Evolutionary conservation across 805 yeast genomes (phyloP).

Genomic region (Barnettozyma sucrosica): DNA sequence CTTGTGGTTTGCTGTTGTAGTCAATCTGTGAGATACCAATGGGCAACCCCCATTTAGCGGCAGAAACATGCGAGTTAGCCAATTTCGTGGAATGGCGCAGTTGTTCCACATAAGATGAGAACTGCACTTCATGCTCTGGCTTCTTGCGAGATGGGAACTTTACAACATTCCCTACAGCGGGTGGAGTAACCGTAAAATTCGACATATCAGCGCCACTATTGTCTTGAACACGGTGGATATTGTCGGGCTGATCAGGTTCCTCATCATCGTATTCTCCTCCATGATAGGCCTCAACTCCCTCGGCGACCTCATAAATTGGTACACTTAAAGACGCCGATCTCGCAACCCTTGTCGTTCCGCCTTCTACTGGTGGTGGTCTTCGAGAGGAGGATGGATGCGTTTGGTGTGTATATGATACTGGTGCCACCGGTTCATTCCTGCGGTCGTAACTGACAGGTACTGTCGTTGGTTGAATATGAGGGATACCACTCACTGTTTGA

Average conservation of each 20-base stretch:
- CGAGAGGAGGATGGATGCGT: slow-evolving; percentile 13
- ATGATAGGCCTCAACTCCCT: not conserved
- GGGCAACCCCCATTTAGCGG: slow-evolving; percentile 45
- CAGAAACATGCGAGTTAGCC: slow-evolving; percentile 41
- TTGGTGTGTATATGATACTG: slow-evolving; percentile 22
- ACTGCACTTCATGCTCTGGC: slow-evolving; percentile 39
- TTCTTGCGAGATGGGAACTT: not conserved
- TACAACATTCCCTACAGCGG: not conserved
- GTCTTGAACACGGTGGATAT: not conserved
- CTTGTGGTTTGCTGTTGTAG: slow-evolving; percentile 13
- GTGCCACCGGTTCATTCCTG: slow-evolving; percentile 31
- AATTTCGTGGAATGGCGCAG: slow-evolving; percentile 42
- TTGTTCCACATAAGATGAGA: slow-evolving; percentile 43
- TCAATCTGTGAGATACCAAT: slow-evolving; percentile 48
- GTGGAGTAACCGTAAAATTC: not conserved
- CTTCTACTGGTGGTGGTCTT: slow-evolving; percentile 36
- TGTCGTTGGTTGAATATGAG: not conserved
- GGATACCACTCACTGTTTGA: slow-evolving; percentile 4
- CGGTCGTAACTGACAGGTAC: slow-evolving; percentile 30
- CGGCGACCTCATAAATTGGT: slow-evolving; percentile 13
- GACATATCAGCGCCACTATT: not conserved
- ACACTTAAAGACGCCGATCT: slow-evolving; percentile 31
- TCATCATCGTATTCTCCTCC: not conserved
- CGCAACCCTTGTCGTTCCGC: slow-evolving; percentile 29
- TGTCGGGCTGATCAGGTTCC: not conserved